Evolutionary conservation across 805 yeast genomes (phyloP).

Genomic region (Barnettozyma californica): DNA sequence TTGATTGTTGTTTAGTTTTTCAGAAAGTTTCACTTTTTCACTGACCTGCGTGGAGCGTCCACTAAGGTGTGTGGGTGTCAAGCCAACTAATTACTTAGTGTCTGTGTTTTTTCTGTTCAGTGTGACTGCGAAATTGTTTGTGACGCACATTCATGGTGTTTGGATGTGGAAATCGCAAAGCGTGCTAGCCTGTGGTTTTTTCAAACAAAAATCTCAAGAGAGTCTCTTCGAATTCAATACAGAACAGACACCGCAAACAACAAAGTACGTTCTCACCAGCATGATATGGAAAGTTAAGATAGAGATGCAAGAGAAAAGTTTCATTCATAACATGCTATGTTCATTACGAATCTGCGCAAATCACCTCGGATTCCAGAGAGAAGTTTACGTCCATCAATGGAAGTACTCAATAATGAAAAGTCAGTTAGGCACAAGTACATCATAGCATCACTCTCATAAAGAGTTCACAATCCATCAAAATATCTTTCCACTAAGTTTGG

Average conservation of each 20-base stretch:
- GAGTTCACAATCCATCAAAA: too few species aligned
- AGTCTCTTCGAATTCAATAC: conserved; percentile 1
- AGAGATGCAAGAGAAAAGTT: background rate
- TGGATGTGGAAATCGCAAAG: conserved; percentile 5
- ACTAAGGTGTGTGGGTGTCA: conserved; percentile 2
- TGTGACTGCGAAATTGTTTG: conserved; percentile 1
- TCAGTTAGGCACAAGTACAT: background rate
- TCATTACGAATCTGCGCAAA: background rate
- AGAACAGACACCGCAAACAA: conserved; percentile 12
- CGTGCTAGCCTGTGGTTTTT: conserved; percentile 10
- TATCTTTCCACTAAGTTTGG: too few species aligned
- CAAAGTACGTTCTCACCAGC: conserved; percentile 18
- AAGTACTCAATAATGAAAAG: background rate
- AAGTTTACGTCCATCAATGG: background rate
- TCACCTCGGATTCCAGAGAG: background rate
- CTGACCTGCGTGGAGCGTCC: background rate
- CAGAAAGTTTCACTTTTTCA: background rate
- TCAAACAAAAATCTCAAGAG: conserved; percentile 8
- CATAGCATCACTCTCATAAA: background rate
- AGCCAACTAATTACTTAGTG: background rate
- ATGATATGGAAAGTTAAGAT: background rate
- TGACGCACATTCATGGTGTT: conserved; percentile 2
- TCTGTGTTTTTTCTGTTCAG: background rate
- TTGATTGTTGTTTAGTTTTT: background rate
- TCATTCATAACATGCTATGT: background rate